Percentiles rank a stretch among this genome's conserved stretches.
Evolutionary conservation across 2,329 filamentous ascomycete species (phyloP).

Genomic region (Cordyceps javanica): DNA sequence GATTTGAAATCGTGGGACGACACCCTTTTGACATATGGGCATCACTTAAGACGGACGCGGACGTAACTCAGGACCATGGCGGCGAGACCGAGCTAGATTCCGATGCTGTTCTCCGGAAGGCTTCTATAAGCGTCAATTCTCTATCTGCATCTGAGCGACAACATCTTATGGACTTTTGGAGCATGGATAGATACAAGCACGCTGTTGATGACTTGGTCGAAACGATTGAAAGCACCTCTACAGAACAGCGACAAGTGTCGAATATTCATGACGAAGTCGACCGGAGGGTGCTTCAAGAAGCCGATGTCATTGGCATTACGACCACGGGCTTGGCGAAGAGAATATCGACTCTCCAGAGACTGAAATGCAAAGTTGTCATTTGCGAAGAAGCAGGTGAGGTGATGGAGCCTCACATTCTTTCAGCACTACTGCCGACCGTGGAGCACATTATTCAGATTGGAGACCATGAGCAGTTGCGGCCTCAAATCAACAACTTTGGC

Average conservation of each 20-base stretch:
- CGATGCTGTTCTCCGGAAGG: neutral
- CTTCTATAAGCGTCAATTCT: neutral
- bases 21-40: slow-evolving; percentile 10
- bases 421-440: slow-evolving; percentile 47
- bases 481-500: slow-evolving; percentile 47
- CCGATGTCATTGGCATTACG: slow-evolving; percentile 49
- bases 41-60: neutral
- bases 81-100: neutral
- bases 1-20: neutral
- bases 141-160: neutral
- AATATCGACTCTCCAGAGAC: slow-evolving; percentile 40
- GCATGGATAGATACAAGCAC: neutral
- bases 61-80: neutral
- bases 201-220: slow-evolving; percentile 3
- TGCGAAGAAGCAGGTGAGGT: slow-evolving; percentile 63
- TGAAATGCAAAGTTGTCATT: slow-evolving; percentile 48
- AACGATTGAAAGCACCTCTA: neutral
- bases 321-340: slow-evolving; percentile 48
- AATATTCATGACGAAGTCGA: slow-evolving; percentile 25
- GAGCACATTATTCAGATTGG: slow-evolving; percentile 59
- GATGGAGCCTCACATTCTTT: slow-evolving; percentile 53
- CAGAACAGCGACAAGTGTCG: neutral
- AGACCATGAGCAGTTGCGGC: slow-evolving; percentile 55
- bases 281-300: slow-evolving; percentile 26
- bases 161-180: neutral